These are phyloP conservation scores for Cyclocybe cylindracea DNA, from an alignment of 768 basidiomycete genomes.

Conservation along the genomic window DNA sequence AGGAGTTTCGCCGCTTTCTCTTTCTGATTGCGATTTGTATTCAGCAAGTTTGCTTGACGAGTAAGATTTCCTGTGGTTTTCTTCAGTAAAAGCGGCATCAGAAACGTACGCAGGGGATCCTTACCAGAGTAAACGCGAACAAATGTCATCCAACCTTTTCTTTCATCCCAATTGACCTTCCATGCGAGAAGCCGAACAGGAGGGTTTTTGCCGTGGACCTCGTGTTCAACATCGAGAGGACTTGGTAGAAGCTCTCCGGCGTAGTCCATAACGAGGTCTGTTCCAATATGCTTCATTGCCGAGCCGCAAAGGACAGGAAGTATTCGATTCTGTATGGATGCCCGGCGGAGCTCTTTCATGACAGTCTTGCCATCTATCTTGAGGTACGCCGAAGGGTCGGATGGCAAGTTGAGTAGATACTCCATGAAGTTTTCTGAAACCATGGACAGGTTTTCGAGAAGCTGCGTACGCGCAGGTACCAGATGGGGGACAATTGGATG, in stretches of 20 bases:
- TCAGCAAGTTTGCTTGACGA: constrained; percentile 60
- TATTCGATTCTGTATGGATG: constrained; percentile 64
- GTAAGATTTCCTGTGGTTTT: constrained; percentile 61
- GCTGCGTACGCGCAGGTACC: constrained; percentile 61
- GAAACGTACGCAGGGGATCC: constrained; percentile 13
- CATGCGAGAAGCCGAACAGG: constrained; percentile 74
- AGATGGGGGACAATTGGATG: constrained; percentile 76
- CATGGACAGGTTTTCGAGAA: constrained; percentile 82
- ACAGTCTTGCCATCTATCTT: constrained; percentile 53
- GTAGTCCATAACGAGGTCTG: constrained; percentile 79
- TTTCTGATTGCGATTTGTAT: constrained; percentile 64
- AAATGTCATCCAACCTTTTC: constrained; percentile 90
- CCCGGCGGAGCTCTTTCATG: constrained; percentile 63
- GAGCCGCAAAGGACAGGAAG: constrained; percentile 85
- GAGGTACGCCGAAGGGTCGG: constrained; percentile 65
- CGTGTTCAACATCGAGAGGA: constrained; percentile 64
- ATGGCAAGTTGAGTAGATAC: constrained; percentile 55
- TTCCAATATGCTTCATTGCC: constrained; percentile 79
- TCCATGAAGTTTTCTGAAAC: constrained; percentile 83
- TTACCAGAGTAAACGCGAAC: constrained; percentile 86
- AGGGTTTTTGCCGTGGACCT: constrained; percentile 41
- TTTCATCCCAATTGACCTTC: constrained; percentile 88
- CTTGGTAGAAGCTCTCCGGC: constrained; percentile 79
- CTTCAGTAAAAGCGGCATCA: constrained; percentile 1
- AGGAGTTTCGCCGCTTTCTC: constrained; percentile 78